Evolutionary conservation across 495 filamentous ascomycete genomes (phyloP).

Genomic region (Neurospora sp.): DNA sequence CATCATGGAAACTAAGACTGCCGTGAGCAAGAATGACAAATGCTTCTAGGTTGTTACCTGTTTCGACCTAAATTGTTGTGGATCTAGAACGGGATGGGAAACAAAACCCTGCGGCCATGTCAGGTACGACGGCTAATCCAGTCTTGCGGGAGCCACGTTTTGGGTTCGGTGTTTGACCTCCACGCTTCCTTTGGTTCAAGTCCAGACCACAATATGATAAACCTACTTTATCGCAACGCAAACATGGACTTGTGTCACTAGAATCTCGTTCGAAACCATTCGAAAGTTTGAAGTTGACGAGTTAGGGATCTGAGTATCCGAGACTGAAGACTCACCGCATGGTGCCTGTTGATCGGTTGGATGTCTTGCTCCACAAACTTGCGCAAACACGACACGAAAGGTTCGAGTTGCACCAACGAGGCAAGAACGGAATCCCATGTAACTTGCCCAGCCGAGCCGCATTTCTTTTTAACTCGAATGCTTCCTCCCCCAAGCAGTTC

Average conservation of each 20-base stretch:
- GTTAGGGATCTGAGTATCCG: not conserved
- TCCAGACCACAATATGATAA: not conserved
- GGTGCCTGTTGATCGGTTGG: not conserved
- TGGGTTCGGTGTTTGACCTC: not conserved
- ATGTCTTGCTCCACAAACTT: not conserved
- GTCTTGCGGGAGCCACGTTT: not conserved
- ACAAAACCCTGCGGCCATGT: not conserved
- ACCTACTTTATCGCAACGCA: not conserved
- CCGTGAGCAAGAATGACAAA: not conserved
- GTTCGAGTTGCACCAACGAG: not conserved
- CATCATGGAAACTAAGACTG: not conserved
- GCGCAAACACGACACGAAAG: not conserved
- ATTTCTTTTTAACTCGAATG: not conserved
- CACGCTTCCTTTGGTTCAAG: not conserved
- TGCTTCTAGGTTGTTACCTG: not conserved
- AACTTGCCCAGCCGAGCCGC: not conserved
- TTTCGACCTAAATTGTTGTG: not conserved
- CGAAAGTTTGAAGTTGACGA: not conserved
- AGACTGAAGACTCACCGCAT: not conserved
- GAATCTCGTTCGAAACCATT: not conserved
- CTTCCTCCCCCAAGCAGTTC: too few relatives aligned
- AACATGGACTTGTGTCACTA: not conserved
- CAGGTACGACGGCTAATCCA: not conserved
- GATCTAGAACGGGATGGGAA: not conserved
- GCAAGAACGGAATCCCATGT: not conserved